Evolutionary conservation across 768 basidiomycete species (phyloP).

Genomic region (Boletus reticuloceps): DNA sequence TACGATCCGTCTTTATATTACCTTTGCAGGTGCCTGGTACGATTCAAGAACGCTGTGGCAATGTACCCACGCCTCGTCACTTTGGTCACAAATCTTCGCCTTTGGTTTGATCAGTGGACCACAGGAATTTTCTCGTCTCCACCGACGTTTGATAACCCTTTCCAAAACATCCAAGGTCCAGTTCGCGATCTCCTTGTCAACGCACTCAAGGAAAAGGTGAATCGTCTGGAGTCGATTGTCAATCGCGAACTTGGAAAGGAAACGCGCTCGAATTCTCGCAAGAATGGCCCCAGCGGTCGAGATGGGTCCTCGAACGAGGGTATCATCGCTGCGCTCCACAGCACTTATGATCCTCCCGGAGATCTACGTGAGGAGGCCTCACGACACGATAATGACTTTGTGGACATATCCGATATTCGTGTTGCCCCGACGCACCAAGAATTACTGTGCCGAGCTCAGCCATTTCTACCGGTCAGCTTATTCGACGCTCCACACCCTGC

Average conservation of each 20-base stretch:
- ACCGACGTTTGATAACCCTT: constrained; percentile 45
- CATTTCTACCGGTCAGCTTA: constrained; percentile 63
- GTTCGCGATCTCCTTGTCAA: constrained; percentile 38
- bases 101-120: constrained; percentile 51
- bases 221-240: constrained; percentile 41
- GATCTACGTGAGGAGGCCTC: constrained; percentile 44
- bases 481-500: constrained; percentile 62
- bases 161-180: constrained; percentile 25
- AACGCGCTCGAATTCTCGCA: constrained; percentile 20
- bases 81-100: constrained; percentile 40
- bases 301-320: constrained; percentile 29
- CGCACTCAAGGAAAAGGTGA: constrained; percentile 31
- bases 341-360: constrained; percentile 57
- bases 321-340: constrained; percentile 36
- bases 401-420: constrained; percentile 55
- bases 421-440: constrained; percentile 71
- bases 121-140: constrained; percentile 36
- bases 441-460: constrained; percentile 43
- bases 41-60: constrained; percentile 55
- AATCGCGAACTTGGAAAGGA: constrained; percentile 46
- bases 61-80: constrained; percentile 43
- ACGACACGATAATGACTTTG: constrained; percentile 68
- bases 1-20: constrained; percentile 9
- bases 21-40: constrained; percentile 46
- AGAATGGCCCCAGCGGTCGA: neutral